These are phyloP conservation scores for Hortaea sp. DNA, from an alignment of 2,329 filamentous ascomycete genomes.

Conservation along the genomic window DNA sequence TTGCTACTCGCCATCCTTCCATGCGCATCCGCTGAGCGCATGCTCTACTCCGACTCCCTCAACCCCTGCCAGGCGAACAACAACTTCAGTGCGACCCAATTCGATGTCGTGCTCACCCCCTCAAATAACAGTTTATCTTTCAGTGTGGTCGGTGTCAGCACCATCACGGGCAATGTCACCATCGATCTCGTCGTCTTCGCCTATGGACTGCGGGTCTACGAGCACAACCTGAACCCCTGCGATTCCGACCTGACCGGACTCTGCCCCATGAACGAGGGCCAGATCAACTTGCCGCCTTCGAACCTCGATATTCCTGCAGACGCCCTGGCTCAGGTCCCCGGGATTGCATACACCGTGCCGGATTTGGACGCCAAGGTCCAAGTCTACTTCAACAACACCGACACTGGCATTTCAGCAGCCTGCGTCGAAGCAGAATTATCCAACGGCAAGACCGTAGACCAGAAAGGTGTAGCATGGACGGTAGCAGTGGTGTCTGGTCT, in stretches of 20 bases:
- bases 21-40: slow-evolving; percentile 47
- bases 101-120: slow-evolving; percentile 74
- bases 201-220: slow-evolving; percentile 69
- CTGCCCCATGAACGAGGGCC: slow-evolving; percentile 83
- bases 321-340: slow-evolving; percentile 58
- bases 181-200: slow-evolving; percentile 69
- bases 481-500: slow-evolving; percentile 81
- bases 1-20: slow-evolving; percentile 32
- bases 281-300: slow-evolving; percentile 51
- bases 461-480: slow-evolving; percentile 79
- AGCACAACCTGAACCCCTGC: slow-evolving; percentile 65
- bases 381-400: slow-evolving; percentile 67
- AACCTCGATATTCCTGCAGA: slow-evolving; percentile 50
- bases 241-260: slow-evolving; percentile 58
- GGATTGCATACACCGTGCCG: slow-evolving; percentile 78
- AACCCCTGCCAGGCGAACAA: slow-evolving; percentile 77
- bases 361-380: slow-evolving; percentile 81
- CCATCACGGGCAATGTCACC: slow-evolving; percentile 69
- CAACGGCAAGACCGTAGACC: slow-evolving; percentile 85
- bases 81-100: slow-evolving; percentile 76
- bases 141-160: slow-evolving; percentile 71
- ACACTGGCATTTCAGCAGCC: slow-evolving; percentile 56
- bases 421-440: slow-evolving; percentile 82
- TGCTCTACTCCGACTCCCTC: slow-evolving; percentile 74
- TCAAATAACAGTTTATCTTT: slow-evolving; percentile 62